Conservation (phyloP, 441 rosid genomes). For the Dalechampia spathulata region DNA sequence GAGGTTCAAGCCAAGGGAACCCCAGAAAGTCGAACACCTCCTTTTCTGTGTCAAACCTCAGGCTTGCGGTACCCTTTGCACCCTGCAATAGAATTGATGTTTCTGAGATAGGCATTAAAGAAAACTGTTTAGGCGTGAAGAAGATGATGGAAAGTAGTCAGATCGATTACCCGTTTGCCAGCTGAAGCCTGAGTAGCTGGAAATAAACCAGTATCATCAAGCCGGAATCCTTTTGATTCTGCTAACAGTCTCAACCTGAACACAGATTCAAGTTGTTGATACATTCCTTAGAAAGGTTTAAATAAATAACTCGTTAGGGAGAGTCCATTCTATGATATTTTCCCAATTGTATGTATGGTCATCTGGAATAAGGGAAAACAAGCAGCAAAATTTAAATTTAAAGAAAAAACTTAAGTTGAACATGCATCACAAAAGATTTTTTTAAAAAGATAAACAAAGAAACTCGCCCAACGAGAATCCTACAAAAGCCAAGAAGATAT, state of each 20-base stretch:
- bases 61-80: constrained; percentile 47
- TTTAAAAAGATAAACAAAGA: not conserved
- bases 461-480: not conserved
- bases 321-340: not conserved
- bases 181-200: constrained; percentile 72
- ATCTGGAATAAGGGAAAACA: not conserved
- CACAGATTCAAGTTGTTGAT: not conserved
- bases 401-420: not conserved
- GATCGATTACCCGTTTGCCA: constrained; percentile 54
- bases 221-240: constrained; percentile 75
- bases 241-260: constrained; percentile 87
- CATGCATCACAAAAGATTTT: not conserved
- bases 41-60: constrained; percentile 52
- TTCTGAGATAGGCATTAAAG: not conserved
- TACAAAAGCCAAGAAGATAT: not conserved
- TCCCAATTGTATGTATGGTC: not conserved
- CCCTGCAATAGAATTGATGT: constrained; percentile 40
- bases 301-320: not conserved
- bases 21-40: constrained; percentile 85
- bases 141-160: not conserved
- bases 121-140: not conserved
- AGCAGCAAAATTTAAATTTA: not conserved
- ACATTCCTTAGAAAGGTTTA: not conserved
- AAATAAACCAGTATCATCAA: constrained; percentile 85
- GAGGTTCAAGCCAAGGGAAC: constrained; percentile 76